These are phyloP conservation scores for Pleurotus tuoliensis DNA, from an alignment of 768 basidiomycete genomes.

Conservation along the genomic window DNA sequence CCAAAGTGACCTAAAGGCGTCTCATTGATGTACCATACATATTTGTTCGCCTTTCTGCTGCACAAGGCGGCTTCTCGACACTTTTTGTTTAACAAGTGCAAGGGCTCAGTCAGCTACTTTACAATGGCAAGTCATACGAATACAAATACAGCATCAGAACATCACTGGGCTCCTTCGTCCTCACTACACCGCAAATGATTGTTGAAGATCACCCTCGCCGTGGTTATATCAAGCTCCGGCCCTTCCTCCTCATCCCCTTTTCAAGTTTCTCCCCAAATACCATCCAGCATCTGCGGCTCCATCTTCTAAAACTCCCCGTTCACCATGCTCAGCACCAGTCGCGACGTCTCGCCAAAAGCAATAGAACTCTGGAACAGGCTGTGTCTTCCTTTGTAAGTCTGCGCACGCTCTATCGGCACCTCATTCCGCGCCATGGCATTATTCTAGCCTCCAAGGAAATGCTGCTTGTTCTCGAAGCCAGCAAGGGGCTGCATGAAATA, in stretches of 20 bases:
- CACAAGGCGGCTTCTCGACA: no score
- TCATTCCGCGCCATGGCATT: conserved; percentile 33
- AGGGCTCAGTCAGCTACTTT: no score
- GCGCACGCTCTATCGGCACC: conserved; percentile 30
- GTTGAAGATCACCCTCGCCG: neutral
- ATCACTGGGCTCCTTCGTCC: no score
- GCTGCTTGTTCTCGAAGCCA: conserved; percentile 17
- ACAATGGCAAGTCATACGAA: no score
- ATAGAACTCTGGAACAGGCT: conserved; percentile 31
- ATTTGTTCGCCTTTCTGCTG: no score
- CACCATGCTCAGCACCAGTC: conserved; percentile 27
- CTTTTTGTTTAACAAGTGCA: no score
- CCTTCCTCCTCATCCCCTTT: neutral
- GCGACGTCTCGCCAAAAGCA: conserved; percentile 22
- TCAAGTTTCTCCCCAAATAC: neutral
- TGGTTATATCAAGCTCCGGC: neutral
- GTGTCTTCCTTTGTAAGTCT: conserved; percentile 26
- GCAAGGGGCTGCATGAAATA: conserved; percentile 23
- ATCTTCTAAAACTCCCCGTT: conserved; percentile 26
- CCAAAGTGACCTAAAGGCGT: no score
- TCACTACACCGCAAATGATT: neutral
- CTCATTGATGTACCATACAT: no score
- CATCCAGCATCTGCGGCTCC: neutral
- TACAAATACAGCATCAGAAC: no score
- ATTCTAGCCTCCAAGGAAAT: conserved; percentile 13